Percentiles rank a stretch among this genome's conserved stretches.
phyloP scores from a whole-genome alignment of 768 basidiomycete genomes.

The Butyriboletus loyo region DNA sequence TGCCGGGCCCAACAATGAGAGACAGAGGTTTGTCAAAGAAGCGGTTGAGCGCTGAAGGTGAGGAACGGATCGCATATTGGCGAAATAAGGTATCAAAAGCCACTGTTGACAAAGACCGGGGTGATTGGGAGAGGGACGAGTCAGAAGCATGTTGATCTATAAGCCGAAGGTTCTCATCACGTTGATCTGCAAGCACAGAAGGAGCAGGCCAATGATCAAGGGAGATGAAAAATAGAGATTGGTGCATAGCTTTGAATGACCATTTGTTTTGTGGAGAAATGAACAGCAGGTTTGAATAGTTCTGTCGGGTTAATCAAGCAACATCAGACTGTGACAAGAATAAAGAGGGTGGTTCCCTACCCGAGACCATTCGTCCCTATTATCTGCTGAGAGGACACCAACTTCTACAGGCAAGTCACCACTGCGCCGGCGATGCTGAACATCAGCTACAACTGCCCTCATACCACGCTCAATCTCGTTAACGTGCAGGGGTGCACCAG shows the following conservation, averaged over 20 bases:
- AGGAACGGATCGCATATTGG: conserved; percentile 67
- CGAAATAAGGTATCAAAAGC: conserved; percentile 58
- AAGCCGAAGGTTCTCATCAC: conserved; percentile 28
- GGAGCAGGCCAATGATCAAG: conserved; percentile 68
- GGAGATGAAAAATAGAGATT: conserved; percentile 76
- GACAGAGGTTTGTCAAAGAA: conserved; percentile 90
- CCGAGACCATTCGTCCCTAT: conserved; percentile 77
- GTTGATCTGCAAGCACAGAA: conserved; percentile 21
- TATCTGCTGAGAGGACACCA: conserved; percentile 73
- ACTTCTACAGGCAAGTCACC: conserved; percentile 62
- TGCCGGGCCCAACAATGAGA: conserved; percentile 79
- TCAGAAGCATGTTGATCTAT: conserved; percentile 10
- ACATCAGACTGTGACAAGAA: not conserved
- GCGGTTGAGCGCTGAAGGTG: conserved; percentile 67
- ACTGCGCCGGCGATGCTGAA: conserved; percentile 40
- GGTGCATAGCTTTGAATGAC: conserved; percentile 61
- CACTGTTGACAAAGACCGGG: conserved; percentile 2
- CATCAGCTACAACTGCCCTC: conserved; percentile 53
- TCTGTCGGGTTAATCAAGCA: conserved; percentile 35
- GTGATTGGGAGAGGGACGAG: conserved; percentile 4
- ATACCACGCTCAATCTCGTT: conserved; percentile 46
- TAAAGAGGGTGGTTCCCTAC: conserved; percentile 41
- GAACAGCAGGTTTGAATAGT: conserved; percentile 63
- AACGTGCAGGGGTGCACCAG: conserved; percentile 31
- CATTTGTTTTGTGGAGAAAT: conserved; percentile 62